Evolutionary conservation across 345 rosid genomes (phyloP), one percentile per base, ranked within the genome.

Genomic region (Gossypium arboreum): DNA sequence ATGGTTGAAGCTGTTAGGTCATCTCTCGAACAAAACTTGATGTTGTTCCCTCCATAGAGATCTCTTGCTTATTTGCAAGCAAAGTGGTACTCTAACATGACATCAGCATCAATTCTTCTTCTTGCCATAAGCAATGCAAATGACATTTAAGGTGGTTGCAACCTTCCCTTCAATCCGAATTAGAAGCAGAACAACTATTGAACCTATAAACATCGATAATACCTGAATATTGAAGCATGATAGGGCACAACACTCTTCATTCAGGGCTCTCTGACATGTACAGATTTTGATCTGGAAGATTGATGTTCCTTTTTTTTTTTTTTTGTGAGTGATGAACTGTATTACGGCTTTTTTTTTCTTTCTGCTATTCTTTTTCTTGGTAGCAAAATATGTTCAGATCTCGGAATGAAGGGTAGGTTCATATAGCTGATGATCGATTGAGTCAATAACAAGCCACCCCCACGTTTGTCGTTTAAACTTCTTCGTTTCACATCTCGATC

Each of bases 151-250:
- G 39, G 5, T 3, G 5, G 39, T 29, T 29, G 39, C 1, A 3
- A 0, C 39, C 39, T 29, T 29, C 39, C 39, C 0, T 29, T 29
- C 39, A 29, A 29, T 29, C 5, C 5, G 0, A 29, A 29, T 29
- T 29, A 29, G 39, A 4, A 29, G 39, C 39, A 4, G 97, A 88
- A 97, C 78, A 84, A 50, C 77, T 80, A 34, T 44, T 79, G 83
- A 94, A 88, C 87, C 89, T n/a, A 79, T 77, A 9, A 89, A 69
- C 50, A 25, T 60, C 29, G 87, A 82, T 50, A 68, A 16, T 56
- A 80, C 75, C 72, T 55, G 86, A 79, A 88, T 85, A 86, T 67
- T 78, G 77, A 90, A 90, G 79, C 74, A 78, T 11, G 92, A 86
- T 0, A 81, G 87, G 83, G 56, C 82, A 76, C 77, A 83, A 70